A percentile compares a stretch with the other conserved stretches of the same genome.
Evolutionary conservation across 2,329 filamentous ascomycete genomes (phyloP).

Genomic region (Colletotrichum spaethianum): DNA sequence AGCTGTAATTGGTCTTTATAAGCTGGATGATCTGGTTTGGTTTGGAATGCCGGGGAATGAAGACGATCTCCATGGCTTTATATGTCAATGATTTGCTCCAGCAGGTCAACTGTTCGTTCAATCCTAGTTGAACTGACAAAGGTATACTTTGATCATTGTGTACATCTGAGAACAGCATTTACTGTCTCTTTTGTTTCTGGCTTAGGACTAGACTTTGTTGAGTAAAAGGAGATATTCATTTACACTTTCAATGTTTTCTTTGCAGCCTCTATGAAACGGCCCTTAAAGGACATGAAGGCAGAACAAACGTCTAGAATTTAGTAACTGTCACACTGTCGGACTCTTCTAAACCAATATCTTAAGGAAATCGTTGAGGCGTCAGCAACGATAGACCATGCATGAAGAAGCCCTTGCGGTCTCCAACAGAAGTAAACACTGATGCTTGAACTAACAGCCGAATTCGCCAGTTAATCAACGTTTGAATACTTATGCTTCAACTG

Average conservation of each 20-base stretch:
- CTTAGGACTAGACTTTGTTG: background rate
- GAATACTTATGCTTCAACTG: background rate
- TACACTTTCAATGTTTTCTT: background rate
- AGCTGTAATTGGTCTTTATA: background rate
- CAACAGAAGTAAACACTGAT: background rate
- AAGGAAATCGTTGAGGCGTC: background rate
- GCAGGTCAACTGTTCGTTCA: rapidly evolving
- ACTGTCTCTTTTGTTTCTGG: background rate
- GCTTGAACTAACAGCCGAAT: rapidly evolving
- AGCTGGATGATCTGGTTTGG: background rate
- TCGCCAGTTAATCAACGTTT: background rate
- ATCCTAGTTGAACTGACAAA: background rate
- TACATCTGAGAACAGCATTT: background rate
- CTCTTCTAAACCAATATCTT: background rate
- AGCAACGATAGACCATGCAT: background rate
- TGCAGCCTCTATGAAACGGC: background rate
- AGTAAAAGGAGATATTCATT: background rate
- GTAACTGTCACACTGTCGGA: too few relatives aligned
- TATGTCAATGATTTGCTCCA: too few relatives aligned
- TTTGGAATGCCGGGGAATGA: background rate
- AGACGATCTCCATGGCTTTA: background rate
- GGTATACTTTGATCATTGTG: rapidly evolving
- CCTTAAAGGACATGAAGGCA: background rate
- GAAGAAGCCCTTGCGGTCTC: background rate
- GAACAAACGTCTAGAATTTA: background rate